Percentiles rank a stretch among this genome's conserved stretches.
phyloP scores from a whole-genome alignment of 192 early-diverging fungal genomes.

The Gonapodya sp. region DNA sequence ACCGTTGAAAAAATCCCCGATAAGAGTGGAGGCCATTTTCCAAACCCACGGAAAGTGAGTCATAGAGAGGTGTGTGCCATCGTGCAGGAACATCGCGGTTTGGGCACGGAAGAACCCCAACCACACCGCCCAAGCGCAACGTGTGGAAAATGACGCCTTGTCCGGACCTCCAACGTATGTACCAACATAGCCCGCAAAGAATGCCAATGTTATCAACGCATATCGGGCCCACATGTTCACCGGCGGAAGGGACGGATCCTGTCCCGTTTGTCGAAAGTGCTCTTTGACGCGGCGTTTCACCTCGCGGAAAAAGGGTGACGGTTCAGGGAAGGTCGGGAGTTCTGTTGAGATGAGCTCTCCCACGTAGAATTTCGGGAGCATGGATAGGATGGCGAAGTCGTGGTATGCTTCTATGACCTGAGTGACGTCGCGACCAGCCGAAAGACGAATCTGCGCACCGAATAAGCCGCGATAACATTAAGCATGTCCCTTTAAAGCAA shows the following conservation, averaged over 20 bases:
- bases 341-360: constrained; percentile 31
- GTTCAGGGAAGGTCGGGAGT: constrained; percentile 37
- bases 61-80: constrained; percentile 41
- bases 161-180: neutral
- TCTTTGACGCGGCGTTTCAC: constrained; percentile 37
- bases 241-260: constrained; percentile 18
- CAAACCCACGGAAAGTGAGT: constrained; percentile 40
- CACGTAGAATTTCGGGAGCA: constrained; percentile 24
- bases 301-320: constrained; percentile 30
- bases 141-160: neutral
- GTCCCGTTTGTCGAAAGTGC: constrained; percentile 28
- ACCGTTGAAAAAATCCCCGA: constrained; percentile 47
- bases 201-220: neutral
- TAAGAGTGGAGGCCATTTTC: constrained; percentile 39
- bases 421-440: constrained; percentile 36
- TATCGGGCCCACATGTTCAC: neutral
- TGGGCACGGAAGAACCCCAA: neutral
- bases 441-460: constrained; percentile 14
- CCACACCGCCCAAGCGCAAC: neutral
- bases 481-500: too few relatives aligned
- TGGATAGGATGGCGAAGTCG: neutral
- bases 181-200: neutral
- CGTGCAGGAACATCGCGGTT: constrained; percentile 33
- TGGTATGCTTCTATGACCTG: constrained; percentile 10
- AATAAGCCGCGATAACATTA: too few relatives aligned